Evolutionary conservation across 2,329 filamentous ascomycete genomes (phyloP).

Genomic region (Nemania sp.): DNA sequence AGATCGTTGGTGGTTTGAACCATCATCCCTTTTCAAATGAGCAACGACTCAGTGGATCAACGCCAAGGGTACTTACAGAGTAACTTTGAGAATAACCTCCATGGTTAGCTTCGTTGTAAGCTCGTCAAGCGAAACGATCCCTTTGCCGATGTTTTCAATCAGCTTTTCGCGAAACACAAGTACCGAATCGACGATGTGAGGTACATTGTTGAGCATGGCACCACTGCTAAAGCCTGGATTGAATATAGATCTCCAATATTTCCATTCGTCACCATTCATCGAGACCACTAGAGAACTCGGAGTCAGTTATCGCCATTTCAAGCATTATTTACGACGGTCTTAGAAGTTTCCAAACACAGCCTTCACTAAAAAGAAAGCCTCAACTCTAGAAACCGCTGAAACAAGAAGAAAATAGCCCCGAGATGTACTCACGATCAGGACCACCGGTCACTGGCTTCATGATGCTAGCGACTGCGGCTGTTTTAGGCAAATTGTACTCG

Average conservation of each 20-base stretch:
- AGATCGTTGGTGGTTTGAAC: slow-evolving; percentile 22
- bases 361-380: too few relatives aligned
- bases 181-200: slow-evolving; percentile 21
- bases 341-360: too few relatives aligned
- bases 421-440: too few relatives aligned
- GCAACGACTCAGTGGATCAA: neutral
- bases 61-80: slow-evolving; percentile 25
- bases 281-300: too few relatives aligned
- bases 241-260: slow-evolving; percentile 24
- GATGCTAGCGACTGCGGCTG: neutral
- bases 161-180: slow-evolving; percentile 29
- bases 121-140: slow-evolving; percentile 29
- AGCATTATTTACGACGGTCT: too few relatives aligned
- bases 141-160: slow-evolving; percentile 17
- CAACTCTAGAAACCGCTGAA: too few relatives aligned
- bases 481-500: slow-evolving; percentile 36
- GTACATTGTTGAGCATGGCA: slow-evolving; percentile 13
- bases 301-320: too few relatives aligned
- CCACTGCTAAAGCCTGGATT: slow-evolving; percentile 27
- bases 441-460: slow-evolving; percentile 27
- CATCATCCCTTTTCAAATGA: slow-evolving; percentile 22
- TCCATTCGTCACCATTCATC: slow-evolving; percentile 30
- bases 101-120: slow-evolving; percentile 29
- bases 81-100: slow-evolving; percentile 34
- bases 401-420: too few relatives aligned